Percentiles rank a stretch among this genome's conserved stretches.
Evolutionary conservation across 2,329 filamentous ascomycete genomes (phyloP).

Genomic region (Leptoxyphium fumago): DNA sequence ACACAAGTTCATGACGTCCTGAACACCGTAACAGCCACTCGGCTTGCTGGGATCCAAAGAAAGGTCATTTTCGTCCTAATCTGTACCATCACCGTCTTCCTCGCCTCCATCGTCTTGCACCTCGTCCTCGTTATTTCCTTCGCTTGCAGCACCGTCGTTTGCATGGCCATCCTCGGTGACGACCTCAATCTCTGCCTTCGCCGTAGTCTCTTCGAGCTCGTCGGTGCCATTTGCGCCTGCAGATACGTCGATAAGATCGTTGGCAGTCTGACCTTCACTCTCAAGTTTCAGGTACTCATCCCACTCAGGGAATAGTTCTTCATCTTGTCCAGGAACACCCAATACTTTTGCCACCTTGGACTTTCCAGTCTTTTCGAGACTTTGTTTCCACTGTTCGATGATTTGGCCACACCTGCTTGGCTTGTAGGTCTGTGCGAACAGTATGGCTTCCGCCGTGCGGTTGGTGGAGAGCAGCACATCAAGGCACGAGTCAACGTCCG

Average conservation of each 20-base stretch:
- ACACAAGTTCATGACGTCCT: too few relatives aligned
- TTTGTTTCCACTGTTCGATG: conserved; percentile 67
- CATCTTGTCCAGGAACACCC: conserved; percentile 54
- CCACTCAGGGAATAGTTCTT: conserved; percentile 87
- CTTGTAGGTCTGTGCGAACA: conserved; percentile 93
- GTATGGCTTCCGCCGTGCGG: conserved; percentile 67
- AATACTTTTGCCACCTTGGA: conserved; percentile 70
- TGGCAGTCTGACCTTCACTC: conserved; percentile 43
- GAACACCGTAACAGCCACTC: too few relatives aligned
- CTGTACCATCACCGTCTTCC: too few relatives aligned
- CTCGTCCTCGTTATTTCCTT: too few relatives aligned
- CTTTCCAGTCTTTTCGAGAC: conserved; percentile 72
- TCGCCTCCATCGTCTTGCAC: too few relatives aligned
- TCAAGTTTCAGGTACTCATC: conserved; percentile 77
- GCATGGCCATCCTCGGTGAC: conserved; percentile 5
- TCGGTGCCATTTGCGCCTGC: conserved; percentile 15
- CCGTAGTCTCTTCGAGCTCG: conserved; percentile 1
- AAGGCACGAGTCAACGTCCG: conserved; percentile 68
- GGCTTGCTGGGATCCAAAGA: too few relatives aligned
- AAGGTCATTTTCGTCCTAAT: too few relatives aligned
- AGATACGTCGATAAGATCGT: conserved; percentile 26
- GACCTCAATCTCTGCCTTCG: conserved; percentile 4
- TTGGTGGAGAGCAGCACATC: conserved; percentile 66
- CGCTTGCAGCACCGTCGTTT: too few relatives aligned
- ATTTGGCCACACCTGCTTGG: conserved; percentile 57